A percentile compares a stretch with the other conserved stretches of the same genome.
Conservation (phyloP, 306 rosid species). For the Benincasa hispida region DNA sequence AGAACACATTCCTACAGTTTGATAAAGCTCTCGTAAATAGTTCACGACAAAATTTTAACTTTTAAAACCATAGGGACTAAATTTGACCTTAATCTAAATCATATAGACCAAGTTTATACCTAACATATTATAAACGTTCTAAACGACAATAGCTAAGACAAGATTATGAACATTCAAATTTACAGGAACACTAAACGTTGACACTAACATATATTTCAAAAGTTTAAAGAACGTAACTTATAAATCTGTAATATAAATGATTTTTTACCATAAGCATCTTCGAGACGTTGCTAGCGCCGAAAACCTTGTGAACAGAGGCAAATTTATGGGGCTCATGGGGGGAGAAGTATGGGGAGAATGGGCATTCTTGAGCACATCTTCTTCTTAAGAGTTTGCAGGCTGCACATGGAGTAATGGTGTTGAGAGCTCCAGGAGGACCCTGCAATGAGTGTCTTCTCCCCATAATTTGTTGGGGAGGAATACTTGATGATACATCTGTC, state of each 20-base stretch:
- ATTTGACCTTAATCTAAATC: too few species aligned
- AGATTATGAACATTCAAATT: too few species aligned
- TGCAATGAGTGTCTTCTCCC: neutral
- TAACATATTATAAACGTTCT: too few species aligned
- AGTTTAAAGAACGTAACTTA: neutral
- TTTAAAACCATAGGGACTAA: too few species aligned
- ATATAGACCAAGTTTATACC: too few species aligned
- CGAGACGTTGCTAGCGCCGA: conserved; percentile 97
- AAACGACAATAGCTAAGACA: neutral
- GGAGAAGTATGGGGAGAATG: conserved; percentile 87
- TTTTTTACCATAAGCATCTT: conserved; percentile 47
- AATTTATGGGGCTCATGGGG: conserved; percentile 88
- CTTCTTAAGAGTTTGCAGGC: conserved; percentile 93
- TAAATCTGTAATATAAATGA: neutral
- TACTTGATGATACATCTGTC: conserved; percentile 2
- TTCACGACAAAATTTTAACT: too few species aligned
- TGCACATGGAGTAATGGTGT: conserved; percentile 83
- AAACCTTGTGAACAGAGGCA: conserved; percentile 80
- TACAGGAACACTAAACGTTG: neutral
- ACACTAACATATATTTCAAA: neutral
- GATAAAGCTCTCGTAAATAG: too few species aligned
- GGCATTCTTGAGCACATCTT: conserved; percentile 88
- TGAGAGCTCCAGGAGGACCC: conserved; percentile 17
- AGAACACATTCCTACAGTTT: too few species aligned
- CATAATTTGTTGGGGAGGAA: neutral